Evolutionary conservation across 768 basidiomycete genomes (phyloP).

Genomic region (Leccinum ochraceum): DNA sequence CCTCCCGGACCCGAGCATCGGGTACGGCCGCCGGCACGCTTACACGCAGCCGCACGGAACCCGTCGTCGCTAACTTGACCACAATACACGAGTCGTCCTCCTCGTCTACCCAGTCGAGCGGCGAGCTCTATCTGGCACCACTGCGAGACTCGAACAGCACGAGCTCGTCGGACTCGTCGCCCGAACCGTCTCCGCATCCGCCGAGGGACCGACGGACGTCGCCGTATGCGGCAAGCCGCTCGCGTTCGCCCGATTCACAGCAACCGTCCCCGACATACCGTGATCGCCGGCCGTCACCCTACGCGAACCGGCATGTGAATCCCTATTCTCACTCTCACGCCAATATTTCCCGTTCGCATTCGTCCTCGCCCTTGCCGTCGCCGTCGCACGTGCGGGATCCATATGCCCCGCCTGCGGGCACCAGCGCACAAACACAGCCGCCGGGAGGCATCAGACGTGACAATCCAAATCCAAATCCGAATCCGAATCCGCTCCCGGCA

Average conservation of each 20-base stretch:
- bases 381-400: conserved; percentile 16
- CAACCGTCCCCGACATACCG: conserved; percentile 28
- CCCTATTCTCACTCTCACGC: conserved; percentile 1
- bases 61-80: conserved; percentile 23
- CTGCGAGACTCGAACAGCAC: conserved; percentile 16
- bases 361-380: conserved; percentile 19
- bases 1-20: conserved; percentile 19
- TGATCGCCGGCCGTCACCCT: conserved; percentile 27
- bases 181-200: conserved; percentile 30
- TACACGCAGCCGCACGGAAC: conserved; percentile 33
- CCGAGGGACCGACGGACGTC: conserved; percentile 22
- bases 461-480: conserved; percentile 23
- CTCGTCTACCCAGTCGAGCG: conserved; percentile 22
- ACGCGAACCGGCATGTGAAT: conserved; percentile 12
- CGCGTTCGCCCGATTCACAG: conserved; percentile 24
- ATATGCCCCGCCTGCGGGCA: neutral
- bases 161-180: conserved; percentile 24
- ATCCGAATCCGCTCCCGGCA: conserved; percentile 27
- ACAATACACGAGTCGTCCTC: conserved; percentile 30
- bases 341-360: conserved; percentile 8
- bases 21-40: conserved; percentile 10
- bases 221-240: conserved; percentile 19
- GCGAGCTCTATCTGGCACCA: conserved; percentile 29
- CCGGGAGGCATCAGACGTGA: conserved; percentile 10
- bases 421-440: neutral